Evolutionary conservation across 352 stramenopile species (phyloP).

Genomic region (Globisporangium ultimum): DNA sequence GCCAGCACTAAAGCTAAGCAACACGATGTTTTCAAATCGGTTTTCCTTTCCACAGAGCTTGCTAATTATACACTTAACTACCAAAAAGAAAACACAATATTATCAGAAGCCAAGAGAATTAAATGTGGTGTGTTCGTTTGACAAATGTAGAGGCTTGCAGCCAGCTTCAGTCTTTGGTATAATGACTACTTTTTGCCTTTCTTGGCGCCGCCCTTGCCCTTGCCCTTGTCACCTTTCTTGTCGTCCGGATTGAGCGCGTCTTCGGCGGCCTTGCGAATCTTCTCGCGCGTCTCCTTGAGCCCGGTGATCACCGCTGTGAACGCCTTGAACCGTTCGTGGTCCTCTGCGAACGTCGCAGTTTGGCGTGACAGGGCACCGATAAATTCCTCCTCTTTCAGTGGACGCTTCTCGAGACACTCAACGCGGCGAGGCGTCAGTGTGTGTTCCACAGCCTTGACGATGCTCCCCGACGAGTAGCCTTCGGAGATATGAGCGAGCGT

Average conservation of each 20-base stretch:
- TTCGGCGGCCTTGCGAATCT: slow-evolving; percentile 54
- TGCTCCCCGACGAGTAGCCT: slow-evolving; percentile 87
- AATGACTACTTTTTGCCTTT: slow-evolving; percentile 61
- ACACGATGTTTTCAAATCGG: too few relatives aligned
- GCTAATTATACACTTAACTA: too few relatives aligned
- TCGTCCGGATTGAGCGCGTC: slow-evolving; percentile 61
- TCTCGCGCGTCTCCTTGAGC: slow-evolving; percentile 68
- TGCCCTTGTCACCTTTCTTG: slow-evolving; percentile 68
- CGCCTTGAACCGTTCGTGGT: slow-evolving; percentile 73
- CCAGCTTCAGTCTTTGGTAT: background rate
- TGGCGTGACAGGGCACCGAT: slow-evolving; percentile 68
- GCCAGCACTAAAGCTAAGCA: too few relatives aligned
- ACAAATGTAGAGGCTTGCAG: too few relatives aligned
- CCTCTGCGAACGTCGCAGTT: slow-evolving; percentile 56
- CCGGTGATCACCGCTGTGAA: slow-evolving; percentile 76
- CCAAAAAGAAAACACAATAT: too few relatives aligned
- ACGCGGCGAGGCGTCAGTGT: slow-evolving; percentile 79
- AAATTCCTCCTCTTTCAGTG: slow-evolving; percentile 86
- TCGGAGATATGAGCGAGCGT: slow-evolving; percentile 90
- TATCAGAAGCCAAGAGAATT: too few relatives aligned
- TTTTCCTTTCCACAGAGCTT: too few relatives aligned
- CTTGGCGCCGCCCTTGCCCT: slow-evolving; percentile 56
- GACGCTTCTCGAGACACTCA: slow-evolving; percentile 73
- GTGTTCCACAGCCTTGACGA: slow-evolving; percentile 67
- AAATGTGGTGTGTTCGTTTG: too few relatives aligned